Base-by-base conservation (phyloP, 805 yeast species). In the Yarrowia yakushimensis region DNA sequence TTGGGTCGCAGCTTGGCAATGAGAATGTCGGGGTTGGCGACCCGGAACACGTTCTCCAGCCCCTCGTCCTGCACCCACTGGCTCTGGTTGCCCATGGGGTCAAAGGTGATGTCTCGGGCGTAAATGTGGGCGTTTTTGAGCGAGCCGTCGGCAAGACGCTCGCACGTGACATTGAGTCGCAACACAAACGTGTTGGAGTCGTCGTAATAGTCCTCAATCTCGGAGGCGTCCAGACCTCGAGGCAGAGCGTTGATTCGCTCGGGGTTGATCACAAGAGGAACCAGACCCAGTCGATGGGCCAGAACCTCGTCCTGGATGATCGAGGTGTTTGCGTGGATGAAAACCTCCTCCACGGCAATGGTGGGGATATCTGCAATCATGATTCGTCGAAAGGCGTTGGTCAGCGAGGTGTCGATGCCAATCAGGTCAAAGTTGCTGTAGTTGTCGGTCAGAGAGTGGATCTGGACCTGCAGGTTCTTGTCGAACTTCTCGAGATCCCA, bases 301-400 rank as follows among this genome's bases (percentile, higher is more conserved):
- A 94, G 81, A 18, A 94, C 97, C 77, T 94, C 99, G 74, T 94
- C 99, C 74, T 92, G 97, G 66, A 94, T 90, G 54, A 94, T 97
- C 1, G 97, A 90, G 1, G 99, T 94, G 76, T 94, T 94, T 80
- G 90, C 93, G 78, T 88, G 88, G 64, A 94, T 82, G 72, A 86
- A 91, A 17, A 94, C 90, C 66, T 89, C 84, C 75, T 94, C 99
- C 22, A 97, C 88, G 15, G 99, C 98, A 50, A 93, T 96, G 1
- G 94, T 83, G 20, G 99, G 99, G 41, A 94, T 96, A 73, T 94
- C 99, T 0, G 97, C 83, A 62, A 94, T 85, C 98, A 94, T 92
- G 69, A 94, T 88, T 71, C 99, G 87, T 72, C 99, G 86, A 76
- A 93, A 91, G 0, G 99, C 97, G 77, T 94, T 94, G 46, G 98